Evolutionary conservation across 1,284 basidiomycete species (phyloP), one percentile per base, ranked within the genome.

Genomic region (Cryptococcus wingfieldii): DNA sequence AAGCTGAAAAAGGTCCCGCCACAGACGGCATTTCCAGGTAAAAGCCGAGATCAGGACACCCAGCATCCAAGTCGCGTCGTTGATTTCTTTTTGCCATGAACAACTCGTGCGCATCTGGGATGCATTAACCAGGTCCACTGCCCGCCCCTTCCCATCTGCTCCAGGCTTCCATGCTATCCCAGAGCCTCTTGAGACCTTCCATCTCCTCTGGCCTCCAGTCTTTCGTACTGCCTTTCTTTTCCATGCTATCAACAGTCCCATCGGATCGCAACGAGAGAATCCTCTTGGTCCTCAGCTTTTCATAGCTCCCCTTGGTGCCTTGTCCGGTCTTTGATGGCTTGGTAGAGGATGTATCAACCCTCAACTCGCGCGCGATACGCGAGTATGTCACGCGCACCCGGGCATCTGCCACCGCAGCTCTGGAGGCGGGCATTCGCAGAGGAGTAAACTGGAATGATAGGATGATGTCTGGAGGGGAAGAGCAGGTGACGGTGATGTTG

Each of bases 401-500:
- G 23, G 51, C 12, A 3, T 38, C 31, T 50, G 12, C 31, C 23
- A 14, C 42, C 27, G 25, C 16, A 6, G 19, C 27, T 19, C 19
- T 46, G 25, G 6, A 7, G 16, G 38, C 6, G 18, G 51, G 34
- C 19, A 1, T 34, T 6, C 31, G 31, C 31, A 25, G 38, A 19
- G n/a, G 19, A 43, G 38, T 5, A 60, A 2, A 28, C n/a, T 37
- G 39, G 38, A 66, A 71, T 9, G 53, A 56, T 3, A 74, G 53
- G 13, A 67, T 58, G 14, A 72, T 52, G 51, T 75, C 70, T 2
- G 72, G 70, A 27, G 69, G 70, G 8, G 51, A 50, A 4, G 64
- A 69, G 51, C 71, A 75, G 8, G 70, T 68, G 19, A 74, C 59
- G 2, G 51, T 61, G 13, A 75, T 38, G 12, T 63, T 54, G 4